Evolutionary conservation across 495 filamentous ascomycete species (phyloP).

Genomic region (Hypoxylon lenormandii): DNA sequence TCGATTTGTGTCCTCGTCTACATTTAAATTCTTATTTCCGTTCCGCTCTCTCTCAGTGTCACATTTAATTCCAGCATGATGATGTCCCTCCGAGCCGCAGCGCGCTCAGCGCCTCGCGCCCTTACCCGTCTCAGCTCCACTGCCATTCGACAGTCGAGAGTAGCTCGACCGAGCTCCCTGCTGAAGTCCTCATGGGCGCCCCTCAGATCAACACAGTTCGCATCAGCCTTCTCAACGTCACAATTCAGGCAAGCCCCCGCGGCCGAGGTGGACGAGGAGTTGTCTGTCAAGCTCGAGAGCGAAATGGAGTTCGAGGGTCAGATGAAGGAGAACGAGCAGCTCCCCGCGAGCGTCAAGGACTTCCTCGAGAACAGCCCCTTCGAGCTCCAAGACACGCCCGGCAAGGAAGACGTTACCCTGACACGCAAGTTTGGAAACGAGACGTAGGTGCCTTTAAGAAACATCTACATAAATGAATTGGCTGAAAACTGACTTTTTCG

Average conservation of each 20-base stretch:
- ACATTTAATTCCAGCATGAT: constrained; percentile 63
- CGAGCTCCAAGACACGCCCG: constrained; percentile 79
- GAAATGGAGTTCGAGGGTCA: constrained; percentile 76
- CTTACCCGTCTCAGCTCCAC: constrained; percentile 70
- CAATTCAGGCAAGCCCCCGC: constrained; percentile 61
- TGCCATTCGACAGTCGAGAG: constrained; percentile 62
- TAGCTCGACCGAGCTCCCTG: constrained; percentile 50
- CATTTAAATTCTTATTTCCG: background rate
- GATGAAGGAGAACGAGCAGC: constrained; percentile 68
- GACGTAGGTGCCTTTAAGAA: constrained; percentile 66
- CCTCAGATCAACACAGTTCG: constrained; percentile 64
- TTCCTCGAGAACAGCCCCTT: constrained; percentile 78
- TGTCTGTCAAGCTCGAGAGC: constrained; percentile 79
- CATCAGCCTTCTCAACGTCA: constrained; percentile 80
- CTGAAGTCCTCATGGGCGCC: constrained; percentile 50
- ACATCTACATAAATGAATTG: background rate
- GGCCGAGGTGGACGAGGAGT: constrained; percentile 74
- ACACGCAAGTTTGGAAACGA: constrained; percentile 87
- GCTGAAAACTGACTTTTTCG: constrained; percentile 31
- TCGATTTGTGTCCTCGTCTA: background rate
- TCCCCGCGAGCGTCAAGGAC: constrained; percentile 74
- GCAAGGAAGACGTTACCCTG: constrained; percentile 87
- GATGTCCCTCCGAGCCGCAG: constrained; percentile 78
- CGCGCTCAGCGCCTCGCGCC: constrained; percentile 77
- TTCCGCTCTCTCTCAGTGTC: background rate